A percentile compares a stretch with the other conserved stretches of the same genome.
Evolutionary conservation across 164 flowering plant genomes (phyloP).

Genomic region (Protea cynaroides): DNA sequence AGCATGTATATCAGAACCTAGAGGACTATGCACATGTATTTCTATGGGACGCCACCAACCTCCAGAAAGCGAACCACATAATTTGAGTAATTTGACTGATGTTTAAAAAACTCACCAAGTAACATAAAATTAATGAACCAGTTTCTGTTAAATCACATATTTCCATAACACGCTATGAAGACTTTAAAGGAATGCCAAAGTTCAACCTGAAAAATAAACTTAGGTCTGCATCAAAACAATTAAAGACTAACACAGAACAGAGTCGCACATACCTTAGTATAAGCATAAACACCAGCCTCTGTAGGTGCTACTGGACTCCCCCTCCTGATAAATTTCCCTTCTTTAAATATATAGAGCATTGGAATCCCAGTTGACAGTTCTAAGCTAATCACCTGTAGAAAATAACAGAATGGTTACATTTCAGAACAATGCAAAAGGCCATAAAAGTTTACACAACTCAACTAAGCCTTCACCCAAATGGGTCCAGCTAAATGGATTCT

Average conservation of each 20-base stretch:
- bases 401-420: background rate
- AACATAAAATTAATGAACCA: background rate
- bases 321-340: constrained; percentile 80
- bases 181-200: background rate
- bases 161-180: background rate
- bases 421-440: background rate
- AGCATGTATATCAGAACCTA: too few relatives aligned
- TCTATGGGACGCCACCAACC: too few relatives aligned
- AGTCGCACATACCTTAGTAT: constrained; percentile 69
- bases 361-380: constrained; percentile 96
- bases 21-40: too few relatives aligned
- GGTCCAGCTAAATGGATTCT: too few relatives aligned
- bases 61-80: too few relatives aligned
- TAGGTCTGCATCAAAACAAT: background rate
- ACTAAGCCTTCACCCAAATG: background rate
- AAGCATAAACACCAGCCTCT: constrained; percentile 98
- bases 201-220: background rate
- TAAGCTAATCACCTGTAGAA: constrained; percentile 74
- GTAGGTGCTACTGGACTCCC: constrained; percentile 91
- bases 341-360: constrained; percentile 93
- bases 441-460: background rate
- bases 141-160: background rate
- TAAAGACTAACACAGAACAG: constrained; percentile 3
- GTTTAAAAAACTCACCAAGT: background rate
- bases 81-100: background rate